Base-by-base conservation (phyloP, 495 filamentous ascomycete species). In the Pyrenopolyporus hunteri region DNA sequence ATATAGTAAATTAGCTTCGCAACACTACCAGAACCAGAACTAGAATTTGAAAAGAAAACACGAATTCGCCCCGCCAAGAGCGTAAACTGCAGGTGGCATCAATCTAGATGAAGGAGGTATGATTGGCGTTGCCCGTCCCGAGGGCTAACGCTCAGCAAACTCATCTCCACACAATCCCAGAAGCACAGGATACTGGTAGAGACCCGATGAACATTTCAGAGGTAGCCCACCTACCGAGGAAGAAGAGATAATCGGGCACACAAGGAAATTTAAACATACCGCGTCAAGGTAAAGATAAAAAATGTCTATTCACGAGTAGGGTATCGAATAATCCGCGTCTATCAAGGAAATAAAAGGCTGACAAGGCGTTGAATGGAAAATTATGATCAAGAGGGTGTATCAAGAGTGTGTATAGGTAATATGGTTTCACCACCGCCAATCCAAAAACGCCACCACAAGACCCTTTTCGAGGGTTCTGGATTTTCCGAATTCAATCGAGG, bases 251-350 rank as follows among this genome's bases (percentile, higher is more conserved):
- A 19, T 51, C 33, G 17, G 31, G 36, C 9, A 22, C 7, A 33
- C 6, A 61, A 53, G 37, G 17, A 52, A 61, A 40, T 37, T 47
- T 36, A 49, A 31, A 73, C 71, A 72, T 48, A 75, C 72, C 51
- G 64, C 59, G 59, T 45, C 51, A 23, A 55, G 4, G 29, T n/a
- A 43, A 42, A 59, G 54, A 47, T 63, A 70, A 70, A 65, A 78
- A 44, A 56, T n/a, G n/a, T 76, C 75, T 78, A 75, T 71, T 55
- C 46, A 64, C n/a, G n/a, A n/a, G n/a, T 28, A 51, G 72, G 75
- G 72, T 76, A 75, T 75, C 71, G 69, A 65, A 59, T 59, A 63
- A 66, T 46, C 63, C 63, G 61, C 39, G 36, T 75, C 73, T 76
- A 77, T 69, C 47, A 32, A 42, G 32, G 40, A 63, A 52, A 49